Evolutionary conservation across 805 yeast species (phyloP).

Genomic region (Starmera amethionina): DNA sequence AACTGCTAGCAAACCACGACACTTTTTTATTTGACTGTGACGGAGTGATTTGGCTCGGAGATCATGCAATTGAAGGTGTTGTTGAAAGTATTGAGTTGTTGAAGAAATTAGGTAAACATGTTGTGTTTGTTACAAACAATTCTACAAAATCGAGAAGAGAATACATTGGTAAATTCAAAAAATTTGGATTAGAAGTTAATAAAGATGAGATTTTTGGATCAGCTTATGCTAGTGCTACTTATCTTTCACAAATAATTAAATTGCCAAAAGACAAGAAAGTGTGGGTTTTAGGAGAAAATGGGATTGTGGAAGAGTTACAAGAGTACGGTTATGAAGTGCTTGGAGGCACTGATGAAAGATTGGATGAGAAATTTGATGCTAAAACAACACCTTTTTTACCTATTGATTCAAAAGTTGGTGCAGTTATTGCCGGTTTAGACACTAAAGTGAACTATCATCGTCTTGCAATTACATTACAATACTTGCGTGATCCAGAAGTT

Average conservation of each 20-base stretch:
- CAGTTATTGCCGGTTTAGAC: slow-evolving; percentile 86
- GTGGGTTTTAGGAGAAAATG: slow-evolving; percentile 84
- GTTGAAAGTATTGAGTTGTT: slow-evolving; percentile 65
- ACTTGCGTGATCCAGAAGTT: slow-evolving; percentile 52
- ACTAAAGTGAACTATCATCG: slow-evolving; percentile 70
- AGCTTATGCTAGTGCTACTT: slow-evolving; percentile 85
- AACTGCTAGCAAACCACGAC: slow-evolving; percentile 58
- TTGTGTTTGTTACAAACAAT: slow-evolving; percentile 90
- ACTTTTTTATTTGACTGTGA: slow-evolving; percentile 94
- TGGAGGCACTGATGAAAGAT: slow-evolving; percentile 74
- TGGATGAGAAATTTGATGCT: slow-evolving; percentile 46
- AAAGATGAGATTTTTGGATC: slow-evolving; percentile 81
- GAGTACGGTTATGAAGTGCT: slow-evolving; percentile 65
- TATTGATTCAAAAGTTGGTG: slow-evolving; percentile 68
- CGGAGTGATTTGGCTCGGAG: slow-evolving; percentile 93
- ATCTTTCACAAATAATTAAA: slow-evolving; percentile 65
- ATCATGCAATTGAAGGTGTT: slow-evolving; percentile 66
- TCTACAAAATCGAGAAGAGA: slow-evolving; percentile 81
- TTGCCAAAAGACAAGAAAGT: slow-evolving; percentile 70
- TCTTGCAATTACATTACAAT: slow-evolving; percentile 73
- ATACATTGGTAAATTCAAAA: slow-evolving; percentile 66
- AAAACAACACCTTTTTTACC: slow-evolving; percentile 42
- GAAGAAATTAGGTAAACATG: slow-evolving; percentile 43
- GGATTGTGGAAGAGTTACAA: slow-evolving; percentile 70
- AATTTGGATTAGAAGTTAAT: slow-evolving; percentile 33